Percentiles rank a stretch among this genome's conserved stretches.
phyloP scores from a whole-genome alignment of 108 stramenopile genomes.

The Mediolabrus comicus region DNA sequence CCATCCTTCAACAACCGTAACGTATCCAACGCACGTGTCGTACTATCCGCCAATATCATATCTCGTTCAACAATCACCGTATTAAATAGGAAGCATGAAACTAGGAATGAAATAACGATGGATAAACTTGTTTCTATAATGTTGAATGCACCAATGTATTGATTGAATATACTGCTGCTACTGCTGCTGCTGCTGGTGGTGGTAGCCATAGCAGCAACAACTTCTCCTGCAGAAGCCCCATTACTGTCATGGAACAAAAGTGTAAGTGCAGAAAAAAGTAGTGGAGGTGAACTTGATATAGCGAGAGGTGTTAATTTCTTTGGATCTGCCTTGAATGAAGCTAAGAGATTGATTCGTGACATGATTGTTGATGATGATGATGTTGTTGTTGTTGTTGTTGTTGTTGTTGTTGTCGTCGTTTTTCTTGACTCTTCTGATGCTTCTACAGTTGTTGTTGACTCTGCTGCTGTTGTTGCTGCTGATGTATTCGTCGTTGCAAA shows the following conservation, averaged over 20 bases:
- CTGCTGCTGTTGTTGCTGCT: background rate
- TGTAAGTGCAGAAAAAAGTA: conserved; percentile 24
- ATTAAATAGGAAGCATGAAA: conserved; percentile 48
- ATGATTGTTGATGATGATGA: background rate
- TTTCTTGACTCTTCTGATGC: background rate
- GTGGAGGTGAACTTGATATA: conserved; percentile 36
- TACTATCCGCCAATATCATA: conserved; percentile 36
- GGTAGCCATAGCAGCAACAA: no score
- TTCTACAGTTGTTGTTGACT: background rate
- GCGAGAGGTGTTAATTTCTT: conserved; percentile 45
- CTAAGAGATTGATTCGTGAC: conserved; percentile 27
- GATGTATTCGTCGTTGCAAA: no score
- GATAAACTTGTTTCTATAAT: conserved; percentile 17
- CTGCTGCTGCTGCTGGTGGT: background rate
- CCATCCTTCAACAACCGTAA: conserved; percentile 34
- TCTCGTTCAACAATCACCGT: conserved; percentile 54
- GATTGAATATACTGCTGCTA: no score
- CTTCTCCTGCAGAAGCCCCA: background rate
- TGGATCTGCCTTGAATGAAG: conserved; percentile 48
- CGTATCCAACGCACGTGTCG: conserved; percentile 27
- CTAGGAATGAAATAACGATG: conserved; percentile 41
- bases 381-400: background rate
- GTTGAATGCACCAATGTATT: background rate
- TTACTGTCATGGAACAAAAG: conserved; percentile 14
- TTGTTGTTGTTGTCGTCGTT: background rate